These are phyloP conservation scores for Xylaria curta DNA, from an alignment of 495 filamentous ascomycete species.

Conservation along the genomic window DNA sequence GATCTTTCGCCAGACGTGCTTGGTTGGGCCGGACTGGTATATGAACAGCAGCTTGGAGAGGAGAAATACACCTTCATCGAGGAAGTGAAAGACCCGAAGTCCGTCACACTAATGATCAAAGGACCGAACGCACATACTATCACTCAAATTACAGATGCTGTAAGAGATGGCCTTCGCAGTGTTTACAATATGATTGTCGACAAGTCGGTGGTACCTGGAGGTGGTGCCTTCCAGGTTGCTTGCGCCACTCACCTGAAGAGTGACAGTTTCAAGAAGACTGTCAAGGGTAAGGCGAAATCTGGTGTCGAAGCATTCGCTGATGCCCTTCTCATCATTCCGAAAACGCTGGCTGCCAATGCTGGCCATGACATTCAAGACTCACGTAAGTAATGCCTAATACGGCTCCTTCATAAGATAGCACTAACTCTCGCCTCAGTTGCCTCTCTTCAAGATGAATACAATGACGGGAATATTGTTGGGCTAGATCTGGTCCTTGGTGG, in stretches of 20 bases:
- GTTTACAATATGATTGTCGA: slow-evolving; percentile 99
- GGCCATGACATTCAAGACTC: slow-evolving; percentile 97
- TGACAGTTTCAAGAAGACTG: slow-evolving; percentile 79
- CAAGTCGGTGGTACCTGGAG: slow-evolving; percentile 90
- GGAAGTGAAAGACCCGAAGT: slow-evolving; percentile 98
- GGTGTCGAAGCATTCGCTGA: slow-evolving; percentile 95
- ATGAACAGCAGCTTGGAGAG: slow-evolving; percentile 96
- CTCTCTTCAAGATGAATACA: slow-evolving; percentile 80
- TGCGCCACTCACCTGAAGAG: slow-evolving; percentile 88
- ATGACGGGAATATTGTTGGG: slow-evolving; percentile 84
- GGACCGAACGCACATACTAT: slow-evolving; percentile 97
- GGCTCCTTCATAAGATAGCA: not conserved
- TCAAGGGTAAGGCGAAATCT: slow-evolving; percentile 97
- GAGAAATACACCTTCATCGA: slow-evolving; percentile 99
- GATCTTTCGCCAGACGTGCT: slow-evolving; percentile 87
- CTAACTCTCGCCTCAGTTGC: slow-evolving; percentile 64
- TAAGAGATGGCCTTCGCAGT: slow-evolving; percentile 92
- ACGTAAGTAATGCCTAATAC: slow-evolving; percentile 57
- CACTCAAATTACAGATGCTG: slow-evolving; percentile 92
- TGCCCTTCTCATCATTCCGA: slow-evolving; percentile 91
- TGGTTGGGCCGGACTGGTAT: slow-evolving; percentile 95
- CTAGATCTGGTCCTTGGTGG: slow-evolving; percentile 84
- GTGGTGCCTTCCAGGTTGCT: slow-evolving; percentile 94
- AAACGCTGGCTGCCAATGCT: slow-evolving; percentile 94
- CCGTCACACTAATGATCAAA: slow-evolving; percentile 98